phyloP scores from a whole-genome alignment of 2,329 filamentous ascomycete species.

The Tolypocladium cylindrosporum region DNA sequence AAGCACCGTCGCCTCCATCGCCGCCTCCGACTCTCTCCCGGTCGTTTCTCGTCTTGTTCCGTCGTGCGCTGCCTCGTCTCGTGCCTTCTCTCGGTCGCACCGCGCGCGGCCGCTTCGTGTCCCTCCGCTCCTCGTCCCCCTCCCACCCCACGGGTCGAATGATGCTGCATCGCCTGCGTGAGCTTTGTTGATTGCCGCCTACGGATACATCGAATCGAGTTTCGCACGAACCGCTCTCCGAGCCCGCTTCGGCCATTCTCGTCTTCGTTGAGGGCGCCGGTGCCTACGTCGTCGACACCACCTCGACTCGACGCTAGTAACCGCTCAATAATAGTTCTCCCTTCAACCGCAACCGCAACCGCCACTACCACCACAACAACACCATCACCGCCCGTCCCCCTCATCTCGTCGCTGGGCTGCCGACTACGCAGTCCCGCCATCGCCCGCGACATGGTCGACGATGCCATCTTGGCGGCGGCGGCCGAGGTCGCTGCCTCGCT shows the following conservation, averaged over 20 bases:
- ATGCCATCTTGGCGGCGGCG: slow-evolving; percentile 42
- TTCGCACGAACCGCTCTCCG: not conserved
- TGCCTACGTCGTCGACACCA: not conserved
- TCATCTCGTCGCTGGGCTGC: slow-evolving; percentile 14
- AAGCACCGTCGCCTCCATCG: not conserved
- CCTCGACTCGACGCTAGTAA: not conserved
- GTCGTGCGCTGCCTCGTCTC: not conserved
- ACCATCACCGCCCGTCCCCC: not conserved
- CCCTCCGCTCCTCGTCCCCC: not conserved
- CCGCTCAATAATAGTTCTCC: not conserved
- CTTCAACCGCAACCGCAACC: not conserved
- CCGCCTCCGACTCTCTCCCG: not conserved
- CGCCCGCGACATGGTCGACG: slow-evolving; percentile 37
- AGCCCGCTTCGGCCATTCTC: not conserved
- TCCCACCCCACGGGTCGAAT: not conserved
- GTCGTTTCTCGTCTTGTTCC: not conserved
- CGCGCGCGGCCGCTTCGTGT: not conserved
- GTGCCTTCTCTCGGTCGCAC: not conserved
- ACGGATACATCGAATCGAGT: not conserved
- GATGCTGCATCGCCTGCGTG: slow-evolving; percentile 2
- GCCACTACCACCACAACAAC: not conserved
- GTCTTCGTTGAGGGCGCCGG: not conserved
- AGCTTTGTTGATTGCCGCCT: slow-evolving; percentile 2
- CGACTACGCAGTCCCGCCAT: slow-evolving; percentile 13
- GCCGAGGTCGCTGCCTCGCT: slow-evolving; percentile 44